Percentiles rank a stretch among this genome's conserved stretches.
Evolutionary conservation across 1,284 basidiomycete species (phyloP).

Genomic region (Ceratobasidium sp.): DNA sequence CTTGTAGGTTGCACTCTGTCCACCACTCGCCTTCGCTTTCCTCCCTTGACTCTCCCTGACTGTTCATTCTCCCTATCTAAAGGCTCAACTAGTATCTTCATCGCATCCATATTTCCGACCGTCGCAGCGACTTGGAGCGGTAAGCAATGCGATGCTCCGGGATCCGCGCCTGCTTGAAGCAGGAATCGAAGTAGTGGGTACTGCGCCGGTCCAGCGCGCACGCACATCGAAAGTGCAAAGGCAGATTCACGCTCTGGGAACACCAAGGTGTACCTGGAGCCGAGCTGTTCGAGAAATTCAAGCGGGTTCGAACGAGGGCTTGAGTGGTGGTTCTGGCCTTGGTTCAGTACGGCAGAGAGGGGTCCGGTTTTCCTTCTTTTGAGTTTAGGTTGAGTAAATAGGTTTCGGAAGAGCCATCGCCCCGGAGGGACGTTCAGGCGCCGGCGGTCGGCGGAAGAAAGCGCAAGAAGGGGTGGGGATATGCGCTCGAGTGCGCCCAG

Average conservation of each 20-base stretch:
- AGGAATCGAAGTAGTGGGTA: constrained; percentile 74
- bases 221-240: constrained; percentile 31
- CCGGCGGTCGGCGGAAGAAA: constrained; percentile 13
- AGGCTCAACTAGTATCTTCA: constrained; percentile 80
- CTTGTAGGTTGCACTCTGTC: constrained; percentile 71
- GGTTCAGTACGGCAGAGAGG: not conserved
- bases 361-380: constrained; percentile 32
- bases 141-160: constrained; percentile 69
- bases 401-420: constrained; percentile 35
- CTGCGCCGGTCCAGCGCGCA: constrained; percentile 27
- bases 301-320: constrained; percentile 25
- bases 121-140: constrained; percentile 82
- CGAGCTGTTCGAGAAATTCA: constrained; percentile 13
- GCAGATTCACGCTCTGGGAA: constrained; percentile 35
- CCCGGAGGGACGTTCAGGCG: constrained; percentile 22
- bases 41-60: constrained; percentile 43
- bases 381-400: constrained; percentile 9
- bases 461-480: not conserved
- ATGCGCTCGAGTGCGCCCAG: constrained; percentile 34
- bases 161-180: constrained; percentile 78
- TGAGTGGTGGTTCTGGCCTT: not conserved
- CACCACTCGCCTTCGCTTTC: constrained; percentile 68
- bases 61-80: constrained; percentile 51
- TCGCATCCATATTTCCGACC: constrained; percentile 71
- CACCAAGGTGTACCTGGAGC: constrained; percentile 3